A percentile compares a stretch with the other conserved stretches of the same genome.
Conservation (phyloP, 345 rosid genomes). For the sweet orange (Citrus sinensis) region DVS_A1.0 CM039167.1:9919001-9919500, state of each 20-base stretch:
- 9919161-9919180: constrained; percentile 1
- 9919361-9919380: constrained; percentile 2
- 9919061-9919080: background rate
- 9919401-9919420: background rate
- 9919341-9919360: constrained; percentile 7
- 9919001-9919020: too few relatives aligned
- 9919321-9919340: background rate
- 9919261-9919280: constrained; percentile 11
- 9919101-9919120: constrained; percentile 8
- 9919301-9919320: constrained; percentile 4
- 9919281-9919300: background rate
- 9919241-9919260: background rate
- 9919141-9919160: constrained; percentile 6
- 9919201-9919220: constrained; percentile 16
- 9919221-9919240: constrained; percentile 4
- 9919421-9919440: constrained; percentile 14
- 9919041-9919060: background rate
- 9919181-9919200: background rate
- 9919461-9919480: background rate
- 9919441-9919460: constrained; percentile 17
- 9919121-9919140: constrained; percentile 2
- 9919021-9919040: background rate
- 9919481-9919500: background rate
- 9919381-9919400: constrained; percentile 8
- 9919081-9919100: background rate